Evolutionary conservation across 2,329 filamentous ascomycete genomes (phyloP).

Genomic region (Berkeleyomyces basicola): DNA sequence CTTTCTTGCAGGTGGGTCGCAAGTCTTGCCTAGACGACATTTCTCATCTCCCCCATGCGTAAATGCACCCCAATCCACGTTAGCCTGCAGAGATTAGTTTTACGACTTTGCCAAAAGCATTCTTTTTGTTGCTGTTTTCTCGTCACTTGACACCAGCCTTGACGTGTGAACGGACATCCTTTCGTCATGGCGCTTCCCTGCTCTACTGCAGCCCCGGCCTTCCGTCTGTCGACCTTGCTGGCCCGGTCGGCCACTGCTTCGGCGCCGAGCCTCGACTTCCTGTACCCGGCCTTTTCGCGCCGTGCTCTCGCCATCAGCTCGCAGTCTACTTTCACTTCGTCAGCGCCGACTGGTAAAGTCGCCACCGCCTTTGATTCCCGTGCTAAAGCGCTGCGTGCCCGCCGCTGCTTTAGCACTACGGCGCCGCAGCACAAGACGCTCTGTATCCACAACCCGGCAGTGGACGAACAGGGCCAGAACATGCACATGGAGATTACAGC

Average conservation of each 20-base stretch:
- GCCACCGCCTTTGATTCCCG: neutral
- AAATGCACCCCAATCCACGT: too few relatives aligned
- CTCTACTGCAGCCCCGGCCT: conserved; percentile 1
- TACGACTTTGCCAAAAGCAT: neutral
- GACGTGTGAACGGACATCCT: neutral
- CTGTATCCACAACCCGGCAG: conserved; percentile 51
- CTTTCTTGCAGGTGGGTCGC: neutral
- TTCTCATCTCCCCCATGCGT: too few relatives aligned
- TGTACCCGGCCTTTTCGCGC: conserved; percentile 21
- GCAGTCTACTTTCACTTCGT: neutral
- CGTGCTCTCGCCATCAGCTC: neutral
- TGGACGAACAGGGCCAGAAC: conserved; percentile 68
- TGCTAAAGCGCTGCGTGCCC: neutral
- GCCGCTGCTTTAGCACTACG: conserved; percentile 25
- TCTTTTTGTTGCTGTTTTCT: neutral
- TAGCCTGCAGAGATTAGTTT: neutral
- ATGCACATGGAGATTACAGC: conserved; percentile 74
- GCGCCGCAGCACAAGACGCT: conserved; percentile 26
- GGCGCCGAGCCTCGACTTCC: conserved; percentile 23
- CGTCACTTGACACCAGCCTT: too few relatives aligned
- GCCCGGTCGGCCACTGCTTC: conserved; percentile 16
- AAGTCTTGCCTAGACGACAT: too few relatives aligned
- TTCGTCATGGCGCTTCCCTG: conserved; percentile 1
- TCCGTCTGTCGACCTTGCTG: conserved; percentile 1
- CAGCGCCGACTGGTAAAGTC: neutral